A percentile compares a stretch with the other conserved stretches of the same genome.
Evolutionary conservation across 2,329 filamentous ascomycete genomes (phyloP).

Genomic region (Chaetomiaceae sp.): DNA sequence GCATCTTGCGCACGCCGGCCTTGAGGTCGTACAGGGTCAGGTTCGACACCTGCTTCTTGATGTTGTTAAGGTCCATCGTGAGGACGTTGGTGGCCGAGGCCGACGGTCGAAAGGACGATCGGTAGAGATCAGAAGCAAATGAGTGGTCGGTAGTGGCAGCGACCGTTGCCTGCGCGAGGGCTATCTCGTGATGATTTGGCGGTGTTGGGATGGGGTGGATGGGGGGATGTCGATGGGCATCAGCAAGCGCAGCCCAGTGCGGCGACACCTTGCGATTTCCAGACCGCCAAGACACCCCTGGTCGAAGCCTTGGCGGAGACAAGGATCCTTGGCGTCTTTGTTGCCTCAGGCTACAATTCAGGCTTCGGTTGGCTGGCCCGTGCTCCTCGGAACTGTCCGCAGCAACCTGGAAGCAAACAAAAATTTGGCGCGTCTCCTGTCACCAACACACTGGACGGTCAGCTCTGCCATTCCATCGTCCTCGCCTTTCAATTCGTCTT

Average conservation of each 20-base stretch:
- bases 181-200: neutral
- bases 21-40: slow-evolving; percentile 93
- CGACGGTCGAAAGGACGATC: neutral
- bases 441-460: neutral
- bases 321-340: neutral
- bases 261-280: slow-evolving; percentile 20
- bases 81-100: neutral
- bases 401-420: neutral
- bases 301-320: neutral
- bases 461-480: slow-evolving; percentile 1
- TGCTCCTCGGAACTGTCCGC: neutral
- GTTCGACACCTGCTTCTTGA: slow-evolving; percentile 85
- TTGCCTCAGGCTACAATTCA: neutral
- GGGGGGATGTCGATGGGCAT: slow-evolving; percentile 1
- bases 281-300: slow-evolving; percentile 5
- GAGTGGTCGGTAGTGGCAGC: neutral
- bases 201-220: neutral
- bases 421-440: slow-evolving; percentile 11
- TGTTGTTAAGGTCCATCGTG: slow-evolving; percentile 77
- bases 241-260: neutral
- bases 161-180: no score
- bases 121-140: neutral
- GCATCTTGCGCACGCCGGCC: slow-evolving; percentile 88
- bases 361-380: neutral
- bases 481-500: slow-evolving; percentile 18